These are phyloP conservation scores for Wallacemonas collosoma DNA, from an alignment of 208 protist species.

Conservation along the genomic window DNA sequence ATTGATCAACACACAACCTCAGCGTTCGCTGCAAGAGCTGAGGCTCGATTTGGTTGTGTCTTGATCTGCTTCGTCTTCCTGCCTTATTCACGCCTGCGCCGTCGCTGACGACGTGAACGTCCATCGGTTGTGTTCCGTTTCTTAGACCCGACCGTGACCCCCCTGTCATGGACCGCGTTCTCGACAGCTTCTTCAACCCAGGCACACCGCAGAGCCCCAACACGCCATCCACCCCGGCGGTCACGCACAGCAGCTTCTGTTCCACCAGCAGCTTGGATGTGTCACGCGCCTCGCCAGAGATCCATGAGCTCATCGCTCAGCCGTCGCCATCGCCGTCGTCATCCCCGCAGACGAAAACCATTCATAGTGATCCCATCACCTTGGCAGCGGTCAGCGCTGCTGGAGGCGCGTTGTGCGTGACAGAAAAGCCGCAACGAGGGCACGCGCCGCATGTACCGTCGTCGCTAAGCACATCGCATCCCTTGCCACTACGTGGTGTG, in stretches of 20 bases:
- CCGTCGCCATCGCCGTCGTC: not conserved
- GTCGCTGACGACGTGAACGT: too few relatives aligned
- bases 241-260: not conserved
- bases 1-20: too few relatives aligned
- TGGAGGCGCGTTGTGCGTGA: too few relatives aligned
- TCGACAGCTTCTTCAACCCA: constrained; percentile 17
- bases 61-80: too few relatives aligned
- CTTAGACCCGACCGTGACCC: not conserved
- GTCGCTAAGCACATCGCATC: too few relatives aligned
- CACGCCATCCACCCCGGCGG: not conserved
- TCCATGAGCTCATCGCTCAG: constrained; percentile 11
- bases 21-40: too few relatives aligned
- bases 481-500: not conserved
- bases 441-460: too few relatives aligned
- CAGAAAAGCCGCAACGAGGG: too few relatives aligned
- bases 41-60: too few relatives aligned
- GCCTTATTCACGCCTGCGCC: too few relatives aligned
- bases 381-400: not conserved
- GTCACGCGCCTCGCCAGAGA: not conserved
- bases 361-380: constrained; percentile 2
- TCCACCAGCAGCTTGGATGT: constrained; percentile 9
- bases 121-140: not conserved
- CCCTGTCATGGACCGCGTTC: constrained; percentile 1
- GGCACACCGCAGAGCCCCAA: constrained; percentile 9
- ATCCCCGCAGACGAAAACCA: not conserved